Base-by-base conservation (phyloP, 1,284 basidiomycete genomes). In the Fomes fomentarius region DNA sequence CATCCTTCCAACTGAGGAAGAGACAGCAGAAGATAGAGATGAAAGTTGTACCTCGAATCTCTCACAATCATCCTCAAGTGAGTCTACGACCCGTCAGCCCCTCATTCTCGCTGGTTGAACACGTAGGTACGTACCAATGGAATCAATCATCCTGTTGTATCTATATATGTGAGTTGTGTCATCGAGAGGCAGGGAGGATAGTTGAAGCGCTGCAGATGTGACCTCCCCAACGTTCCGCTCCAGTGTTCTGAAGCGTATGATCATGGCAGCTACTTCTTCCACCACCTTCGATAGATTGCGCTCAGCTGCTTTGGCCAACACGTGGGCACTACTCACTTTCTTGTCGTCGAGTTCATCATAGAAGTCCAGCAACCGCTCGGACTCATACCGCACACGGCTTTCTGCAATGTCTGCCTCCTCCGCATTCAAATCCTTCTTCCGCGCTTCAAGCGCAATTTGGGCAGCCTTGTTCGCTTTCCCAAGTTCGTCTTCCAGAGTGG, bases 321-420 rank as follows among this genome's bases (percentile, higher is more conserved):
- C 1, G 7, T 19, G 31, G 25, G 28, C 21, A 26, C 6, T n/a
- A 40, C 52, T 14, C 28, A 59, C 57, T 51, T 62, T 35, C 15
- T 11, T 41, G 45, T 61, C 55, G 7, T 48, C 34, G 2, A 69
- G 50, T 35, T 68, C 64, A 14, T 68, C 65, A 30, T 64, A 66
- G 50, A 68, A 65, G 3, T 60, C 52, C 12, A 68, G 24, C 12
- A 66, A 33, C 7, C 54, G 58, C 41, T 68, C 65, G 2, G 63
- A 58, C 31, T 67, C 66, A 42, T 58, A 66, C 2, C 67, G 66
- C 8, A 63, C 51, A 7, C 63, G 60, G 31, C 53, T 56, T 11
- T 69, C 65, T 10, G 62, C 60, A 28, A 69, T 62, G 26, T 65
- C 56, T 11, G 56, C 52, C 45, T 69, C 67, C 34, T 68, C 65